These are phyloP conservation scores for Excoecaria agallocha DNA, from an alignment of 345 rosid genomes.

Conservation along the genomic window DNA sequence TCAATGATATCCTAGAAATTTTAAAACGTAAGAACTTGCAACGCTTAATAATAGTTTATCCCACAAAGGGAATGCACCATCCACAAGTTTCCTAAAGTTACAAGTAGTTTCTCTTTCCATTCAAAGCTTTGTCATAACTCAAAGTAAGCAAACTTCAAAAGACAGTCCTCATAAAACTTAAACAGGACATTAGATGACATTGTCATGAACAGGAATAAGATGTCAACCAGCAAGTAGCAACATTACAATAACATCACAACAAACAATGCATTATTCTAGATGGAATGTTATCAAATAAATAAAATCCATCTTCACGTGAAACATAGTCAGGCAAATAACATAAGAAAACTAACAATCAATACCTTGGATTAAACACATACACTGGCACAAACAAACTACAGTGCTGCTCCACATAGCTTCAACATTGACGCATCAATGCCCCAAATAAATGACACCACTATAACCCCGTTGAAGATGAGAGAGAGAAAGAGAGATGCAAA, in stretches of 20 bases:
- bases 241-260: background rate
- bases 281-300: background rate
- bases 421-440: background rate
- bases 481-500: background rate
- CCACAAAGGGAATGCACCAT: background rate
- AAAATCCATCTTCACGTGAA: background rate
- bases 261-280: background rate
- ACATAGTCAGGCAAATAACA: background rate
- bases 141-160: background rate
- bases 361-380: background rate
- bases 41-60: background rate
- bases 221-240: background rate
- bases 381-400: background rate
- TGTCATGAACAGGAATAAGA: background rate
- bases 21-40: background rate
- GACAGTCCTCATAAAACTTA: too few relatives aligned
- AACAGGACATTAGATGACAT: background rate
- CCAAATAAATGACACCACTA: background rate
- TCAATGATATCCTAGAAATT: background rate
- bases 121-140: background rate
- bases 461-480: background rate
- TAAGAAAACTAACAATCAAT: background rate
- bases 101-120: background rate
- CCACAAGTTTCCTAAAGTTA: background rate
- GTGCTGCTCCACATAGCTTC: background rate